Conservation (phyloP, 2,329 filamentous ascomycete species). For the Colletotrichum spinosum region DNA sequence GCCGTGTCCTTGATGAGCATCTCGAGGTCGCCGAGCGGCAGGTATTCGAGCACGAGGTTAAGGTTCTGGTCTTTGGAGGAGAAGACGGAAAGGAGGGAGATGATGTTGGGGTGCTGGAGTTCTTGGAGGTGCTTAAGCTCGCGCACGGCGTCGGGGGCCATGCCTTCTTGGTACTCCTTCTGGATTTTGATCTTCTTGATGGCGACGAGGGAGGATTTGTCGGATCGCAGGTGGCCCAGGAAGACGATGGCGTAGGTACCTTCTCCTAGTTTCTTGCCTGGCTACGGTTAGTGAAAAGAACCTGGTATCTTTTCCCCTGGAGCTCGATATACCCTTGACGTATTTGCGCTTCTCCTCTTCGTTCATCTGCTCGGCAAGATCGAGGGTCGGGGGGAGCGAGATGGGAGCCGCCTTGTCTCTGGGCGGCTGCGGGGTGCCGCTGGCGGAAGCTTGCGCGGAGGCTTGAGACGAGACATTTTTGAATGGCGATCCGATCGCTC, state of each 20-base stretch:
- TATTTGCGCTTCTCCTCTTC: constrained; percentile 89
- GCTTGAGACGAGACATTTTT: constrained; percentile 48
- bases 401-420: constrained; percentile 37
- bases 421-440: constrained; percentile 56
- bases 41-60: constrained; percentile 93
- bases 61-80: constrained; percentile 96
- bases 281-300: background rate
- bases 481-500: constrained; percentile 56
- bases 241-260: constrained; percentile 98
- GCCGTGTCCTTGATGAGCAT: constrained; percentile 90
- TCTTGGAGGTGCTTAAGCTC: constrained; percentile 97
- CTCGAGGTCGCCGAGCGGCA: constrained; percentile 94
- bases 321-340: constrained; percentile 74
- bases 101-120: constrained; percentile 94
- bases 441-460: constrained; percentile 53
- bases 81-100: constrained; percentile 92
- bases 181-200: constrained; percentile 95
- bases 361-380: constrained; percentile 84
- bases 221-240: constrained; percentile 80
- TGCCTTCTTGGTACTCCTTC: constrained; percentile 88
- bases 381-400: constrained; percentile 56
- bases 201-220: constrained; percentile 82
- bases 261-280: constrained; percentile 93
- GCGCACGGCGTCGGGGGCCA: constrained; percentile 93
- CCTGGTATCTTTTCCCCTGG: background rate